Evolutionary conservation across 345 rosid species (phyloP).

Genomic region (Kandelia obovata): DNA sequence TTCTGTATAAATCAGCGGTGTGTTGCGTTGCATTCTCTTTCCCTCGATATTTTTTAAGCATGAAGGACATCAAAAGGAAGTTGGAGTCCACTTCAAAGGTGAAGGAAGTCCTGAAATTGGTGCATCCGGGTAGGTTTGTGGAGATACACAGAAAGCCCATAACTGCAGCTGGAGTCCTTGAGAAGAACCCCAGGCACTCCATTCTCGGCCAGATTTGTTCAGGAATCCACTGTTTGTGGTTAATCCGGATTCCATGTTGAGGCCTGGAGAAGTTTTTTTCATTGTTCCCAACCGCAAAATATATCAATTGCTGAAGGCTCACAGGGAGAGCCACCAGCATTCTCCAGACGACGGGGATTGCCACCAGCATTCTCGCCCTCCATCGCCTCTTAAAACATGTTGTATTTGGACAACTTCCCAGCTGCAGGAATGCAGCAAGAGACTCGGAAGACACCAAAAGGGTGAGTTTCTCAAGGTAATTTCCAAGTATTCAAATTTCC

Average conservation of each 20-base stretch:
- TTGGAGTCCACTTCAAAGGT: slow-evolving; percentile 8
- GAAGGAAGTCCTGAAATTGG: slow-evolving; percentile 34
- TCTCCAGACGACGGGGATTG: slow-evolving; percentile 11
- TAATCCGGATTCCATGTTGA: slow-evolving; percentile 38
- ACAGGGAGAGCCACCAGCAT: slow-evolving; percentile 7
- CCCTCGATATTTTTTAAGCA: too few relatives aligned
- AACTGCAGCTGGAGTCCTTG: slow-evolving; percentile 39
- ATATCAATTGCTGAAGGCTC: slow-evolving; percentile 34
- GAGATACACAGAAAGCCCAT: slow-evolving; percentile 35
- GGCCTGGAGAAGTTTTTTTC: slow-evolving; percentile 40
- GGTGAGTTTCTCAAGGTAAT: slow-evolving; percentile 17
- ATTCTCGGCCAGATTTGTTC: slow-evolving; percentile 44
- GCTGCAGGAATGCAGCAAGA: slow-evolving; percentile 2
- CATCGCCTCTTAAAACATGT: slow-evolving; percentile 11
- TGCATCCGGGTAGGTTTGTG: slow-evolving; percentile 36
- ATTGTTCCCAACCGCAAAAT: slow-evolving; percentile 42
- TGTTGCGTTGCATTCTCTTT: too few relatives aligned
- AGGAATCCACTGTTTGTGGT: slow-evolving; percentile 52
- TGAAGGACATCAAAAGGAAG: neutral
- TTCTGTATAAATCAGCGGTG: neutral
- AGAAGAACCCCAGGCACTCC: slow-evolving; percentile 47
- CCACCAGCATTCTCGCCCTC: neutral
- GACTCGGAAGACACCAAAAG: slow-evolving; percentile 3
- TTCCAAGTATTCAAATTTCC: too few relatives aligned
- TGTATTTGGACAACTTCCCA: slow-evolving; percentile 5